phyloP scores from a whole-genome alignment of 2,329 filamentous ascomycete species.

The Aurifilum marmelostoma region DNA sequence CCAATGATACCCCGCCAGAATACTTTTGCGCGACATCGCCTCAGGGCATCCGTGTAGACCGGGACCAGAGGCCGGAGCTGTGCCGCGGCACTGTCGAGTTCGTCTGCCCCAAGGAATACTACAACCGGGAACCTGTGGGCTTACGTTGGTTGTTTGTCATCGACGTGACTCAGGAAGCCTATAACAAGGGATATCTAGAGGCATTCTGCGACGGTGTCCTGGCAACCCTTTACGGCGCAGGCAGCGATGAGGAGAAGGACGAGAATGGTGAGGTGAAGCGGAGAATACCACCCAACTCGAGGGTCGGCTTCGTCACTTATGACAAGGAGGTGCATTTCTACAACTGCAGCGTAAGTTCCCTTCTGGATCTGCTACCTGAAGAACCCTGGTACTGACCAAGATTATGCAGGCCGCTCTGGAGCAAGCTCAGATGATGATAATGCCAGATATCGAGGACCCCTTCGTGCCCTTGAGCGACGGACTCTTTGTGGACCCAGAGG shows the following conservation, averaged over 20 bases:
- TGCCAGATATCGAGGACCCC: constrained; percentile 95
- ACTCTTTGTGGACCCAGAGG: constrained; percentile 91
- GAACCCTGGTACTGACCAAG: background rate
- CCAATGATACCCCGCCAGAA: constrained; percentile 88
- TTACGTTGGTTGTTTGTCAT: constrained; percentile 89
- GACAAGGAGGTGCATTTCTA: constrained; percentile 99
- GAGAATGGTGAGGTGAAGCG: constrained; percentile 58
- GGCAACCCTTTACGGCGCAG: constrained; percentile 78
- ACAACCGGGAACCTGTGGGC: constrained; percentile 90
- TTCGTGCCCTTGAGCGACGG: constrained; percentile 92
- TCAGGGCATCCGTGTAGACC: constrained; percentile 83
- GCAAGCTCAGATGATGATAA: constrained; percentile 96
- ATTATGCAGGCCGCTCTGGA: constrained; percentile 67
- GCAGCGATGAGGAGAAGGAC: constrained; percentile 53
- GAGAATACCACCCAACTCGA: constrained; percentile 75
- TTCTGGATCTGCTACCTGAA: background rate
- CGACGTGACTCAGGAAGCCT: constrained; percentile 89
- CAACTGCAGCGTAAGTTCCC: constrained; percentile 75
- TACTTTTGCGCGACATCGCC: constrained; percentile 93
- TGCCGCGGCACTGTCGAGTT: constrained; percentile 94
- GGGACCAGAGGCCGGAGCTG: constrained; percentile 86
- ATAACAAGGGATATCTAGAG: constrained; percentile 87
- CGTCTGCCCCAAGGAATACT: constrained; percentile 97
- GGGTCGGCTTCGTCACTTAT: constrained; percentile 92
- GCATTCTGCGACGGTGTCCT: constrained; percentile 89